These are phyloP conservation scores for Thraustotheca clavata DNA, from an alignment of 352 stramenopile species.

Conservation along the genomic window DNA sequence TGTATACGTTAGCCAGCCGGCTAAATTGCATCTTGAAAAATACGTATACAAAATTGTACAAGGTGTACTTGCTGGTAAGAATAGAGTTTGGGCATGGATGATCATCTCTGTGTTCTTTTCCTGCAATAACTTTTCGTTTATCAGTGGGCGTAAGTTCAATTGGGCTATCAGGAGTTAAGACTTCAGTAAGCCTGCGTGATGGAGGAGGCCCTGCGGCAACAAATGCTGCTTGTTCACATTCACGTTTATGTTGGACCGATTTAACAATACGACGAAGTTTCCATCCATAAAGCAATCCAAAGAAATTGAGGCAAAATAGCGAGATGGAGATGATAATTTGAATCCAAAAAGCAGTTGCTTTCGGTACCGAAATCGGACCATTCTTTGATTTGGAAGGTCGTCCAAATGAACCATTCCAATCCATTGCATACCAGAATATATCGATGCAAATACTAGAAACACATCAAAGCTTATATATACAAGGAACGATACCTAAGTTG, in stretches of 20 bases:
- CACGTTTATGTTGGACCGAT: slow-evolving; percentile 65
- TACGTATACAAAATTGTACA: slow-evolving; percentile 86
- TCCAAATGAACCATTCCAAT: slow-evolving; percentile 55
- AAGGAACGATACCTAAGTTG: too few relatives aligned
- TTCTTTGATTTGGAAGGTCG: neutral
- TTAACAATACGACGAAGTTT: slow-evolving; percentile 84
- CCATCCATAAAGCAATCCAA: slow-evolving; percentile 76
- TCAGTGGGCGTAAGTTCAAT: neutral
- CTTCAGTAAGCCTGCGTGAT: too few relatives aligned
- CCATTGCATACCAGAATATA: slow-evolving; percentile 79
- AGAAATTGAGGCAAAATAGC: slow-evolving; percentile 67
- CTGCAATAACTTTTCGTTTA: slow-evolving; percentile 19
- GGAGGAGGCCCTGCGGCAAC: slow-evolving; percentile 36
- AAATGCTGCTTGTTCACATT: slow-evolving; percentile 71
- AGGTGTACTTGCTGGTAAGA: slow-evolving; percentile 85
- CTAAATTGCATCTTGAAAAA: slow-evolving; percentile 89
- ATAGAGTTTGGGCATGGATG: slow-evolving; percentile 73
- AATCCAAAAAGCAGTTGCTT: slow-evolving; percentile 72
- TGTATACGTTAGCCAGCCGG: slow-evolving; percentile 83
- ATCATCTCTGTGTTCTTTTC: slow-evolving; percentile 11
- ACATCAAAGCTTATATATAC: too few relatives aligned
- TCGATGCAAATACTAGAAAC: slow-evolving; percentile 70
- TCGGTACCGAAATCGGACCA: slow-evolving; percentile 68
- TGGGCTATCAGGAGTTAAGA: slow-evolving; percentile 12
- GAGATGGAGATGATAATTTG: slow-evolving; percentile 81